A percentile compares a stretch with the other conserved stretches of the same genome.
Conservation (phyloP, 495 filamentous ascomycete species). For the Cladorrhinum samala region DNA sequence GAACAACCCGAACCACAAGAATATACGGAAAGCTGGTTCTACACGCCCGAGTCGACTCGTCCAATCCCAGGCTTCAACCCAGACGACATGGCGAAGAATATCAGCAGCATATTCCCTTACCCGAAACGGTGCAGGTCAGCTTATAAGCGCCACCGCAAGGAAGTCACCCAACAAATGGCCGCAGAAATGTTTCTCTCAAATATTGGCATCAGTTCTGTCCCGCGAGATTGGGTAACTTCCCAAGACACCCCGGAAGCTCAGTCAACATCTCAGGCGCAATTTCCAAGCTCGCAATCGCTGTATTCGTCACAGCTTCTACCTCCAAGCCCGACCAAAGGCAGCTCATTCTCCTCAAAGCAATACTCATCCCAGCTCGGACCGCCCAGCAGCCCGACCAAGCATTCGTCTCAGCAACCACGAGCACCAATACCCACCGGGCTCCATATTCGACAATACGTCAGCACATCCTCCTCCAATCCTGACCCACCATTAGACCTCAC, state of each 20-base stretch:
- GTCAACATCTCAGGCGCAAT: constrained; percentile 11
- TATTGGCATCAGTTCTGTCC: constrained; percentile 16
- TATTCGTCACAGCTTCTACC: background rate
- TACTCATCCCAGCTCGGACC: background rate
- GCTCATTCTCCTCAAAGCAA: background rate
- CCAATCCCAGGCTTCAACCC: constrained; percentile 10
- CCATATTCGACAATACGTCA: constrained; percentile 23
- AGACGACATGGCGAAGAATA: constrained; percentile 10
- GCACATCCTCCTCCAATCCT: background rate
- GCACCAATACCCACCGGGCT: constrained; percentile 3
- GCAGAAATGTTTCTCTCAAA: constrained; percentile 21
- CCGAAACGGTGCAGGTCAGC: background rate
- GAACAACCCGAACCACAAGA: constrained; percentile 11
- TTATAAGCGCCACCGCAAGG: background rate
- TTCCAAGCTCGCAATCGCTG: constrained; percentile 13
- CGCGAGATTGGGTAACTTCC: constrained; percentile 2
- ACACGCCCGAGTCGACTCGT: constrained; percentile 10
- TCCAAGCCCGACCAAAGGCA: background rate
- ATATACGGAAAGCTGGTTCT: constrained; percentile 3
- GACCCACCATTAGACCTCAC: constrained; percentile 13
- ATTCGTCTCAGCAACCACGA: background rate
- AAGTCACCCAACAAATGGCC: constrained; percentile 15
- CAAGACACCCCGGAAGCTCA: background rate
- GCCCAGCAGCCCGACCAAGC: background rate
- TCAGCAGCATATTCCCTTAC: constrained; percentile 8